Evolutionary conservation across 164 flowering plant genomes (phyloP).

Genomic region (Malania oleifera): DNA sequence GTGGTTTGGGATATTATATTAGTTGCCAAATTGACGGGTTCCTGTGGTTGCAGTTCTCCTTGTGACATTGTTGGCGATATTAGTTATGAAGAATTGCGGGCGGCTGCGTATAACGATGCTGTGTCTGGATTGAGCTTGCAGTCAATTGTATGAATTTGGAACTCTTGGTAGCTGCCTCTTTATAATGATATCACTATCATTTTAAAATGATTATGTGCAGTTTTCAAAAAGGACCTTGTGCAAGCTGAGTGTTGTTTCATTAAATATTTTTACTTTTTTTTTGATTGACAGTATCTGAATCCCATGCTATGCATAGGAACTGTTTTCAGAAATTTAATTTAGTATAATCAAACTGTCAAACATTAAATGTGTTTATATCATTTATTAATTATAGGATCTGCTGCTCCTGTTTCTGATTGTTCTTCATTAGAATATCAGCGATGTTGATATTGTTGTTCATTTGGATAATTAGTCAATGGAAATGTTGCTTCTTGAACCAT

Average conservation of each 20-base stretch:
- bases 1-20: background rate
- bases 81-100: constrained; percentile 86
- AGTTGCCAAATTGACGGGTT: background rate
- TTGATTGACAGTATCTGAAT: no score
- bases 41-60: constrained; percentile 46
- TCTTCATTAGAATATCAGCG: background rate
- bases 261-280: no score
- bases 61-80: constrained; percentile 90
- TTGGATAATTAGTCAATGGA: background rate
- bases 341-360: no score
- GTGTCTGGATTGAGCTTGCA: constrained; percentile 57
- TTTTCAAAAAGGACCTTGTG: no score
- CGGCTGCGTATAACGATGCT: constrained; percentile 82
- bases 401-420: background rate
- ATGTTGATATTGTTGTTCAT: background rate
- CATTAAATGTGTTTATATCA: no score
- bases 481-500: background rate
- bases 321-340: no score
- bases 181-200: no score
- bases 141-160: constrained; percentile 62
- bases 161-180: background rate
- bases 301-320: no score
- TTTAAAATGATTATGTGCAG: no score
- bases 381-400: no score
- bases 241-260: no score